Evolutionary conservation across 2,329 filamentous ascomycete genomes (phyloP), one percentile per base, ranked within the genome.

Genomic region (Epichloe gansuensis): DNA sequence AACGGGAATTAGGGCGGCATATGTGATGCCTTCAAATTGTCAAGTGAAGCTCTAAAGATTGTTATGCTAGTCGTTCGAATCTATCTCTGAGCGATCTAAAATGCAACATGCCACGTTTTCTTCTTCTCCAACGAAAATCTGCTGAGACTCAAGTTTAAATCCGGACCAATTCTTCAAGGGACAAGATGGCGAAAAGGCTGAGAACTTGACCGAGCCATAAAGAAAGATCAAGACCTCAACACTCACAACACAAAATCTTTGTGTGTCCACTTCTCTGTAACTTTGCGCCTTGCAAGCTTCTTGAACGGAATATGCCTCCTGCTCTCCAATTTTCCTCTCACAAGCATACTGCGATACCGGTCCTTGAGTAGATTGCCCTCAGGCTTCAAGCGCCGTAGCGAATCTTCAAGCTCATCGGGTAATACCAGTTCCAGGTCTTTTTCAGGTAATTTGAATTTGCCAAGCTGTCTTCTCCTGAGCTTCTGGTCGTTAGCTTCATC

Each of bases 361-460:
- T 98, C 93, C 59, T 89, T 89, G 59, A 98, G 74, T 40, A 96
- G 72, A 64, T 96, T 97, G n/a, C 93, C 93, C 68, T 98, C 93
- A 0, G 93, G 93, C 68, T 91, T 95, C 58, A 95, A 70, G 63
- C 89, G 69, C 63, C 93, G 70, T 62, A 96, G 70, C 48, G 89
- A 84, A 63, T 95, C 80, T 68, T 95, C 77, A 62, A 93, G 68
- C 72, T 98, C 81, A 69, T 97, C 82, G 41, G 89, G 78, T 55
- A 96, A 68, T 55, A 96, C 76, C 60, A 96, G 67, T 68, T 96
- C 82, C 61, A 97, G 72, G 56, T 87, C 74, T 66, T 87, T 86
- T 64, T 93, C 84, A 0, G 88, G 89, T 44, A 93, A 69, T 58
- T 79, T 80, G 63, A 75, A 72, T 65, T 86, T 85, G 61, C 88